These are phyloP conservation scores for Paecilomyces fulvus DNA, from an alignment of 2,329 filamentous ascomycete species.

Conservation along the genomic window DNA sequence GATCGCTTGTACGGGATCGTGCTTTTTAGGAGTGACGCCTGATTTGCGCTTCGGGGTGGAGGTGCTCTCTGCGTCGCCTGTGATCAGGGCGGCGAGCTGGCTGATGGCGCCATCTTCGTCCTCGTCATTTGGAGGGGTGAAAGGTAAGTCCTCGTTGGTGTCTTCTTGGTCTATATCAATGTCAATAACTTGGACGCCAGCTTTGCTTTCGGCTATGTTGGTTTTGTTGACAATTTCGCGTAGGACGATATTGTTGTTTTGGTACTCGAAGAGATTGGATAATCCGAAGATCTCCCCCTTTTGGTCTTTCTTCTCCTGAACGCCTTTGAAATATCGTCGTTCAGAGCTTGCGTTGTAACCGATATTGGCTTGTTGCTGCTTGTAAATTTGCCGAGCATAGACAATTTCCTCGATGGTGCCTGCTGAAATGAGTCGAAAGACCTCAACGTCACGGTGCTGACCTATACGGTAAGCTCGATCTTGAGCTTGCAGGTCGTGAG, in stretches of 20 bases:
- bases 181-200: constrained; percentile 70
- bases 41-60: constrained; percentile 20
- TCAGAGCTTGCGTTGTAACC: constrained; percentile 90
- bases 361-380: constrained; percentile 97
- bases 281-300: constrained; percentile 94
- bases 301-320: constrained; percentile 71
- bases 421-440: constrained; percentile 81
- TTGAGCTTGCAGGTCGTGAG: constrained; percentile 90
- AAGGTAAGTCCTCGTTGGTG: constrained; percentile 34
- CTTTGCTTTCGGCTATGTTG: constrained; percentile 87
- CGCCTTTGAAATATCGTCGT: constrained; percentile 88
- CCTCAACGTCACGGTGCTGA: constrained; percentile 85
- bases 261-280: constrained; percentile 75
- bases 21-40: constrained; percentile 35
- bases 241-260: constrained; percentile 68
- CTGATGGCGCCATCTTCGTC: constrained; percentile 60
- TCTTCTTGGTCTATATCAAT: constrained; percentile 61
- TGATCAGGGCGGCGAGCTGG: constrained; percentile 59
- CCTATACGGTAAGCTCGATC: constrained; percentile 95
- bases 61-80: constrained; percentile 31
- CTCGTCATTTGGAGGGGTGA: constrained; percentile 30
- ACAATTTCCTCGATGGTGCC: constrained; percentile 97
- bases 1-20: constrained; percentile 80
- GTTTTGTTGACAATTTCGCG: constrained; percentile 98
- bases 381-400: constrained; percentile 95